Conservation (phyloP, 2,329 filamentous ascomycete genomes). For the Aureobasidium sp. region DNA sequence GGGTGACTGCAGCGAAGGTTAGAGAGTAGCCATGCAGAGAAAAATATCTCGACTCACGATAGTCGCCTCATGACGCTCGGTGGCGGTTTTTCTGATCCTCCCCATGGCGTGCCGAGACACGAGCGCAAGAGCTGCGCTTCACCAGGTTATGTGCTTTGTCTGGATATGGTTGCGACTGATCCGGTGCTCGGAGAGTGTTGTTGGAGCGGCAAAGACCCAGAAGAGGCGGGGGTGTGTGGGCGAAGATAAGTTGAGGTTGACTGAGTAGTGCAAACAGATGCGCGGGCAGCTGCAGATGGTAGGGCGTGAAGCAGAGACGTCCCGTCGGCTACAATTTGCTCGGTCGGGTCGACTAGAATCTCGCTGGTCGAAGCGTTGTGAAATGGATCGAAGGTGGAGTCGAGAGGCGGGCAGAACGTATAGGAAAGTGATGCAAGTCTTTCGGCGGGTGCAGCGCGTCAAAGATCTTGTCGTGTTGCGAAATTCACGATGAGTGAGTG, state of each 20-base stretch:
- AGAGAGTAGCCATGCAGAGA: conserved; percentile 17
- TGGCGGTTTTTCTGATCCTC: conserved; percentile 50
- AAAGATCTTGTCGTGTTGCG: conserved; percentile 2
- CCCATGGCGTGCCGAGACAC: conserved; percentile 31
- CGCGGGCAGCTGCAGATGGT: conserved; percentile 5
- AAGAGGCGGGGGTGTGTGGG: neutral
- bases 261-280: neutral
- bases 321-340: conserved; percentile 7
- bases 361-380: neutral
- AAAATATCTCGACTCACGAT: conserved; percentile 30
- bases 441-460: conserved; percentile 10
- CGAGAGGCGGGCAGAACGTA: neutral
- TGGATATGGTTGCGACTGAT: conserved; percentile 3
- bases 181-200: neutral
- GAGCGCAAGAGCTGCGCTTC: conserved; percentile 12
- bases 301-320: neutral
- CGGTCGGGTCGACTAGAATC: conserved; percentile 3
- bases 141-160: neutral
- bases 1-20: conserved; percentile 56
- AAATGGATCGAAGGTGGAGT: neutral
- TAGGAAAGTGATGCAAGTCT: neutral
- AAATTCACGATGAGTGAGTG: neutral
- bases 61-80: conserved; percentile 46
- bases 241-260: neutral
- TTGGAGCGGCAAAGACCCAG: neutral